Evolutionary conservation across 1,284 basidiomycete species (phyloP).

Genomic region (Chalciporus sp.): DNA sequence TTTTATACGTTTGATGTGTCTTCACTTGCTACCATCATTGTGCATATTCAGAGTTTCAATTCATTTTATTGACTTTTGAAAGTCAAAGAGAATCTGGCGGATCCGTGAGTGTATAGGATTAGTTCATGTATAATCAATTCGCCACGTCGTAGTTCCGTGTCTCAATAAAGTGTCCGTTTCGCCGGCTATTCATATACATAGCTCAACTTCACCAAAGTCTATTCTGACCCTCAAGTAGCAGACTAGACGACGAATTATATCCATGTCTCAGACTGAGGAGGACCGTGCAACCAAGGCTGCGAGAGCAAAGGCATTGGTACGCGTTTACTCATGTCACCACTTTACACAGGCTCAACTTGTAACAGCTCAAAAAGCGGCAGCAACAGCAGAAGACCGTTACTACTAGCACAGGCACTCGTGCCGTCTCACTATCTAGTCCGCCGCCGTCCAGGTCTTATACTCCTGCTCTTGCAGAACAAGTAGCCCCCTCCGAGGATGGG

Average conservation of each 20-base stretch:
- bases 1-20: conserved; percentile 26
- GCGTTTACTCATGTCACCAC: conserved; percentile 12
- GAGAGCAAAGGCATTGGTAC: conserved; percentile 76
- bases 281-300: conserved; percentile 80
- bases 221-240: conserved; percentile 5
- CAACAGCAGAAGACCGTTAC: conserved; percentile 71
- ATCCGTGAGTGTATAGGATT: not conserved
- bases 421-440: conserved; percentile 40
- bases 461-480: conserved; percentile 41
- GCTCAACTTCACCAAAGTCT: not conserved
- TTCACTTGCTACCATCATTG: conserved; percentile 28
- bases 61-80: conserved; percentile 11
- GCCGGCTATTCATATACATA: conserved; percentile 1
- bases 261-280: conserved; percentile 56
- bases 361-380: conserved; percentile 71
- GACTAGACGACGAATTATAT: conserved; percentile 5
- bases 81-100: conserved; percentile 1
- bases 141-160: conserved; percentile 4
- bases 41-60: conserved; percentile 37
- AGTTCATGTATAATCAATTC: not conserved
- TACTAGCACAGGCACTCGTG: conserved; percentile 34
- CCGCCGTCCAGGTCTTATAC: conserved; percentile 55
- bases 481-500: conserved; percentile 36
- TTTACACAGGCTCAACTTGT: conserved; percentile 13
- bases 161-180: not conserved